These are phyloP conservation scores for Brassica juncea DNA, from an alignment of 345 rosid species.

Conservation along the genomic window DNA sequence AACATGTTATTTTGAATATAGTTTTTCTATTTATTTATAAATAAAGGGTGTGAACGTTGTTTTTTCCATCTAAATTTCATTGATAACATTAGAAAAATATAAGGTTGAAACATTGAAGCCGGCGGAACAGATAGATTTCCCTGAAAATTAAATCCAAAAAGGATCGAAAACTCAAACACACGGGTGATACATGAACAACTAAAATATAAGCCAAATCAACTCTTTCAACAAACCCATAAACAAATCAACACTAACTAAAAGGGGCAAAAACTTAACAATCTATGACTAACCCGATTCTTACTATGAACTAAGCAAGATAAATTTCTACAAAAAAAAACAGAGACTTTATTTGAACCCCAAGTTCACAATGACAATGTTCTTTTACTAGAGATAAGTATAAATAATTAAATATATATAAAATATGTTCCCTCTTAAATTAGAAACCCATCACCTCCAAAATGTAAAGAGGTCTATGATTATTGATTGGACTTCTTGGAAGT, in stretches of 20 bases:
- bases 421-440: background rate
- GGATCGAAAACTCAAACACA: background rate
- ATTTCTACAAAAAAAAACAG: background rate
- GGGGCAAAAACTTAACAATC: background rate
- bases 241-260: too few species aligned
- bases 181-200: background rate
- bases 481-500: background rate
- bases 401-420: background rate
- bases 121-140: too few species aligned
- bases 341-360: background rate
- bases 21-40: background rate
- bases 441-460: background rate
- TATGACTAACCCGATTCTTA: background rate
- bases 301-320: background rate
- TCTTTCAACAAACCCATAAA: background rate
- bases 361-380: background rate
- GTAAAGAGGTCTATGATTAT: background rate
- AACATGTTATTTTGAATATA: background rate
- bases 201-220: background rate
- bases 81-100: too few species aligned
- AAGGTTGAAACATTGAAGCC: too few species aligned
- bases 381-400: background rate
- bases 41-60: background rate
- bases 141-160: too few species aligned
- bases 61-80: background rate